Evolutionary conservation across 768 basidiomycete species (phyloP).

Genomic region (Mycena pura): DNA sequence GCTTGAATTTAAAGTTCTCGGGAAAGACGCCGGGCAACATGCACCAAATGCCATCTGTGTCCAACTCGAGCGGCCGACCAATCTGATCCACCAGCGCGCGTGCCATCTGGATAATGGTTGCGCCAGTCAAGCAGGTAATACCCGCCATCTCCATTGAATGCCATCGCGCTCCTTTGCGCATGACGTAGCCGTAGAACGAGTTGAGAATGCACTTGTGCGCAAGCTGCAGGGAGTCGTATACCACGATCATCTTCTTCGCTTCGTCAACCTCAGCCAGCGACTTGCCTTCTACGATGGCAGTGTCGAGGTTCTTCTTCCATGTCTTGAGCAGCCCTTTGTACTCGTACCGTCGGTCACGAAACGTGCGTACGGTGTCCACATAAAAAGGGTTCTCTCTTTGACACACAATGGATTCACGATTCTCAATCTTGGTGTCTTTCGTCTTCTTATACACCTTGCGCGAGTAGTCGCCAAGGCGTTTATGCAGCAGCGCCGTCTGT

Average conservation of each 20-base stretch:
- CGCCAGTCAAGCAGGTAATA: slow-evolving; percentile 97
- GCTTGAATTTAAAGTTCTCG: slow-evolving; percentile 96
- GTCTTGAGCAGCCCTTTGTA: slow-evolving; percentile 99
- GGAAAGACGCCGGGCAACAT: slow-evolving; percentile 99
- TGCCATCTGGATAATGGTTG: slow-evolving; percentile 99
- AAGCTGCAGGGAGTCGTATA: slow-evolving; percentile 97
- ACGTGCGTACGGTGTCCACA: slow-evolving; percentile 95
- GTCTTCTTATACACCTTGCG: slow-evolving; percentile 98
- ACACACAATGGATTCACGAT: slow-evolving; percentile 93
- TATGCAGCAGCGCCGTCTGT: slow-evolving; percentile 91
- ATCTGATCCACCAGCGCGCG: slow-evolving; percentile 97
- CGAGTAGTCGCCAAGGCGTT: slow-evolving; percentile 97
- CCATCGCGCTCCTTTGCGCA: slow-evolving; percentile 99
- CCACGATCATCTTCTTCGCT: slow-evolving; percentile 98
- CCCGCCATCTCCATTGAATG: slow-evolving; percentile 99
- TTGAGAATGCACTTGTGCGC: slow-evolving; percentile 99
- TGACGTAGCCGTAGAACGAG: slow-evolving; percentile 99
- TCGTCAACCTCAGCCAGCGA: slow-evolving; percentile 90
- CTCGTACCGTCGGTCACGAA: slow-evolving; percentile 97
- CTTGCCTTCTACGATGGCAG: slow-evolving; percentile 66
- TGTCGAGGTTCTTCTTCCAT: slow-evolving; percentile 98
- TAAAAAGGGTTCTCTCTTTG: slow-evolving; percentile 99
- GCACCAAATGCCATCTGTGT: slow-evolving; percentile 99
- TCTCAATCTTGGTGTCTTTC: slow-evolving; percentile 96
- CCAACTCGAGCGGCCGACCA: slow-evolving; percentile 94